Evolutionary conservation across 1,284 basidiomycete genomes (phyloP).

Genomic region (Apiotrichum porosum): DNA sequence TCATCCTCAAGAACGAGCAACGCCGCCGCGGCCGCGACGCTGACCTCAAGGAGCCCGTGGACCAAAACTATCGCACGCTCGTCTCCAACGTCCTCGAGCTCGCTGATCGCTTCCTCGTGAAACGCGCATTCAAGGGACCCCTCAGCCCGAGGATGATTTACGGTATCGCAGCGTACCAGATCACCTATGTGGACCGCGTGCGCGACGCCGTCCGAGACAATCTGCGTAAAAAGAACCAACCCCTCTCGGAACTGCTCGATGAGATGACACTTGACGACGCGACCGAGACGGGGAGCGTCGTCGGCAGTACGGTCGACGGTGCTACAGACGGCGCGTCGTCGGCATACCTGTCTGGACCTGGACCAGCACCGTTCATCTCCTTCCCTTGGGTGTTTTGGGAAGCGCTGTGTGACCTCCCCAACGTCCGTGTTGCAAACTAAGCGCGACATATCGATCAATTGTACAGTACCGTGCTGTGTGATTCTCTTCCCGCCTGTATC

Average conservation of each 20-base stretch:
- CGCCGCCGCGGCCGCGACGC: constrained; percentile 14
- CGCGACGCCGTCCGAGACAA: constrained; percentile 2
- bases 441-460: too few relatives aligned
- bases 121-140: constrained; percentile 3
- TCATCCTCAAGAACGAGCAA: constrained; percentile 16
- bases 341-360: too few relatives aligned
- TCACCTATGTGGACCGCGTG: constrained; percentile 19
- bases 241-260: too few relatives aligned
- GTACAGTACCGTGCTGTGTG: too few relatives aligned
- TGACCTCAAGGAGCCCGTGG: constrained; percentile 18
- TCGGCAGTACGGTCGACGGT: not conserved
- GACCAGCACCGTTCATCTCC: constrained; percentile 16
- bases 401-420: constrained; percentile 17
- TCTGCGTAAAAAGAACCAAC: constrained; percentile 4
- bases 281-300: not conserved
- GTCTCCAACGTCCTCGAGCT: constrained; percentile 2
- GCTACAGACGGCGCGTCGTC: too few relatives aligned
- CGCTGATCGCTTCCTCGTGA: constrained; percentile 6
- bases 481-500: too few relatives aligned
- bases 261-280: constrained; percentile 12
- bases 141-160: constrained; percentile 17
- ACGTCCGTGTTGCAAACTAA: not conserved
- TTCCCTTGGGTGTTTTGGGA: constrained; percentile 30
- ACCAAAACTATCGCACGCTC: not conserved
- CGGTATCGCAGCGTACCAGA: constrained; percentile 29